Evolutionary conservation across 1,284 basidiomycete species (phyloP).

Genomic region (Wallemia hederae): DNA sequence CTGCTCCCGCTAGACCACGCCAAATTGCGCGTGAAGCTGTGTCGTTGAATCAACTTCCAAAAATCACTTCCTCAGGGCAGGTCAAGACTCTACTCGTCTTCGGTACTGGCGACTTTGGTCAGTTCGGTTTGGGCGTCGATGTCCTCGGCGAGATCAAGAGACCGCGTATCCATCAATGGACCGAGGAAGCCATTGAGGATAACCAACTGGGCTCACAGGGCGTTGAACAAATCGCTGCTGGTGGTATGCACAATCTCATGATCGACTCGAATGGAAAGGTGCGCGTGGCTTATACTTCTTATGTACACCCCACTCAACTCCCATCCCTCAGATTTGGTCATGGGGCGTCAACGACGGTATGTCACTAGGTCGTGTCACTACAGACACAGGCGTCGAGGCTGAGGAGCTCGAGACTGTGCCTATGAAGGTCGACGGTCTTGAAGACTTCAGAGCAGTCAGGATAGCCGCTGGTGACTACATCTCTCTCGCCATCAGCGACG

Average conservation of each 20-base stretch:
- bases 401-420: slow-evolving; percentile 52
- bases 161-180: slow-evolving; percentile 30
- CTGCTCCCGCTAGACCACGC: not conserved
- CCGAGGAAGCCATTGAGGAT: slow-evolving; percentile 16
- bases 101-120: slow-evolving; percentile 53
- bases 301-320: not conserved
- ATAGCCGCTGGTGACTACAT: slow-evolving; percentile 60
- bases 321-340: slow-evolving; percentile 32
- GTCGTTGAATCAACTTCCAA: not conserved
- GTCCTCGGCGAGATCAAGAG: slow-evolving; percentile 34
- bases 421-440: slow-evolving; percentile 27
- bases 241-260: slow-evolving; percentile 58
- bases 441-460: slow-evolving; percentile 47
- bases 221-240: slow-evolving; percentile 40
- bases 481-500: slow-evolving; percentile 43
- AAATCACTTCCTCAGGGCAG: not conserved
- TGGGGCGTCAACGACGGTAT: slow-evolving; percentile 82
- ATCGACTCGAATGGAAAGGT: slow-evolving; percentile 59
- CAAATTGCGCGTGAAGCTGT: not conserved
- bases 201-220: slow-evolving; percentile 28
- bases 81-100: slow-evolving; percentile 39
- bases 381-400: slow-evolving; percentile 37
- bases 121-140: slow-evolving; percentile 50
- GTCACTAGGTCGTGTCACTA: slow-evolving; percentile 53
- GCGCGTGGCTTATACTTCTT: slow-evolving; percentile 15